Conservation (phyloP, 768 basidiomycete species). For the Podaxis rugospora region DNA sequence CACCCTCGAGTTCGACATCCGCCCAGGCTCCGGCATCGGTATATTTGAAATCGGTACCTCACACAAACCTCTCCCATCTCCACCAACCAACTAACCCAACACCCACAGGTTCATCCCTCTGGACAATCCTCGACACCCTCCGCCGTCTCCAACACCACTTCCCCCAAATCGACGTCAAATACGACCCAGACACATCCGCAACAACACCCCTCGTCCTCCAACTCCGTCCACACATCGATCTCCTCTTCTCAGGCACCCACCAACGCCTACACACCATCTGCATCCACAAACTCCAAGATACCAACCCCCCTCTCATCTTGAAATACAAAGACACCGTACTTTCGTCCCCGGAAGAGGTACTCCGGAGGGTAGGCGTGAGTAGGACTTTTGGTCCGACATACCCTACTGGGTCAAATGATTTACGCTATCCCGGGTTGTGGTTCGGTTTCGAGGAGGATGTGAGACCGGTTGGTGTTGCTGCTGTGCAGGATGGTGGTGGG, state of each 20-base stretch:
- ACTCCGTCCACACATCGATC: conserved; percentile 75
- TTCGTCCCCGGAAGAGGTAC: conserved; percentile 54
- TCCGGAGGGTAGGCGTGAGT: conserved; percentile 63
- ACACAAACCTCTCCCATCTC: neutral
- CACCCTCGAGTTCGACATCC: conserved; percentile 68
- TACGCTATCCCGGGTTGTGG: conserved; percentile 79
- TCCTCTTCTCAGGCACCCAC: conserved; percentile 77
- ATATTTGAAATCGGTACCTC: conserved; percentile 68
- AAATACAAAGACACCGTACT: conserved; percentile 64
- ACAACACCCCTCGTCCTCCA: conserved; percentile 76
- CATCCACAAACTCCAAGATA: conserved; percentile 61
- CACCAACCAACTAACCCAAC: conserved; percentile 5
- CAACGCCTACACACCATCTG: conserved; percentile 81
- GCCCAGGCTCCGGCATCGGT: conserved; percentile 73
- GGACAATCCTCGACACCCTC: conserved; percentile 69
- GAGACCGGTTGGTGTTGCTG: conserved; percentile 30
- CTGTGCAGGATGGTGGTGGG: conserved; percentile 30
- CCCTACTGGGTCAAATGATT: conserved; percentile 50
- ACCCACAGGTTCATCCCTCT: conserved; percentile 64
- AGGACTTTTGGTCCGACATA: conserved; percentile 83
- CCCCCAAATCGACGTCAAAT: conserved; percentile 82
- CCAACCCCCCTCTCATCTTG: conserved; percentile 61
- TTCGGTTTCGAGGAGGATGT: conserved; percentile 79
- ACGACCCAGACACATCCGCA: conserved; percentile 65
- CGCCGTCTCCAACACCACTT: conserved; percentile 63